These are phyloP conservation scores for Agrocybe pediades DNA, from an alignment of 768 basidiomycete species.

Conservation along the genomic window DNA sequence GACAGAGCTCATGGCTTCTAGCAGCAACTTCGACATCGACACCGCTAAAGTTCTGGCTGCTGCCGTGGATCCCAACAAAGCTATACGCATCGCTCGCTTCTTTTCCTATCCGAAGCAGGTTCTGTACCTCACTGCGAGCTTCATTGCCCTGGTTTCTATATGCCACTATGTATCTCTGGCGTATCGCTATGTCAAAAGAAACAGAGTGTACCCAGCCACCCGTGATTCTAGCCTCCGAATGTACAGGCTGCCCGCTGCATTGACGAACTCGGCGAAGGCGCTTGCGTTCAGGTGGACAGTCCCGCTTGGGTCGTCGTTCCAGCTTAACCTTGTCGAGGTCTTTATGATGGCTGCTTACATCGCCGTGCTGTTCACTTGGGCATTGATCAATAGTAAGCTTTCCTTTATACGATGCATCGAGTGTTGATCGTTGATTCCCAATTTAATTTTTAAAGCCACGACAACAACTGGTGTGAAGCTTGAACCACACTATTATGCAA, in stretches of 20 bases:
- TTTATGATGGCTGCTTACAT: conserved; percentile 38
- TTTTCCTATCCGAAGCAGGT: conserved; percentile 40
- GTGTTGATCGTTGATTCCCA: background rate
- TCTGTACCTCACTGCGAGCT: conserved; percentile 42
- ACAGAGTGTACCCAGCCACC: background rate
- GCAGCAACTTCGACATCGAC: background rate
- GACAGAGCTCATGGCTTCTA: background rate
- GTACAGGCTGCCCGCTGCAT: conserved; percentile 30
- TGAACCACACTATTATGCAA: conserved; percentile 40
- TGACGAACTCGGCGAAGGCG: conserved; percentile 34
- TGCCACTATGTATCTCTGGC: conserved; percentile 31
- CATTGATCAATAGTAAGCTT: conserved; percentile 38
- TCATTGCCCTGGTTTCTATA: conserved; percentile 42
- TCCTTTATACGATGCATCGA: too few relatives aligned
- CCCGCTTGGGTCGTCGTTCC: conserved; percentile 35
- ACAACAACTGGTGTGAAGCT: conserved; percentile 29
- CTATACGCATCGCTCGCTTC: conserved; percentile 24
- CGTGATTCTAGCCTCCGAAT: conserved; percentile 16
- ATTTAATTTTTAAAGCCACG: conserved; percentile 27
- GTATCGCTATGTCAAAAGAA: conserved; percentile 18
- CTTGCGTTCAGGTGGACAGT: conserved; percentile 38
- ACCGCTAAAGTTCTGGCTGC: background rate
- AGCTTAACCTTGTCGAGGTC: conserved; percentile 43
- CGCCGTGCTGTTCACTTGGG: conserved; percentile 36
- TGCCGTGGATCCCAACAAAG: conserved; percentile 24